A percentile compares a stretch with the other conserved stretches of the same genome.
phyloP scores from a whole-genome alignment of 2,329 filamentous ascomycete genomes.

The Penicillium sp. region DNA sequence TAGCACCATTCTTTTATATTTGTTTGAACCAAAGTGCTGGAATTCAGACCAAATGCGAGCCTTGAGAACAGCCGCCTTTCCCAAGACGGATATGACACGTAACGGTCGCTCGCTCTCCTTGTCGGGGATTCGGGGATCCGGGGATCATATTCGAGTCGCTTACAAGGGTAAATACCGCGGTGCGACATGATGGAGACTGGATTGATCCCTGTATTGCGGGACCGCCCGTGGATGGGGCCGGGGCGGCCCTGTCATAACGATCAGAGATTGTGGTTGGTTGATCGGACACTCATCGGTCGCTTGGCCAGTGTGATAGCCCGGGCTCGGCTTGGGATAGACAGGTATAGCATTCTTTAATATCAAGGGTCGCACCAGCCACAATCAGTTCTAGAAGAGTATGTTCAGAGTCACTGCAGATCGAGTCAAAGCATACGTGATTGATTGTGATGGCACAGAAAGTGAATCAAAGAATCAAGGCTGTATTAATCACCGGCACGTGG shows the following conservation, averaged over 20 bases:
- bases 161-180: too few relatives aligned
- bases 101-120: slow-evolving; percentile 22
- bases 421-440: too few relatives aligned
- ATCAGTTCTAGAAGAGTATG: too few relatives aligned
- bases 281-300: slow-evolving; percentile 5
- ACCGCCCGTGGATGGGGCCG: slow-evolving; percentile 9
- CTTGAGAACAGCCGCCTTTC: slow-evolving; percentile 15
- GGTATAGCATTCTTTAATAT: too few relatives aligned
- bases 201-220: slow-evolving; percentile 2
- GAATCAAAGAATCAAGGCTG: too few relatives aligned
- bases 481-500: too few relatives aligned
- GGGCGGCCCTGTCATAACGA: slow-evolving; percentile 10
- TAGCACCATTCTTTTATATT: background rate
- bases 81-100: slow-evolving; percentile 30
- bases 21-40: too few relatives aligned
- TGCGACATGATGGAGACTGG: too few relatives aligned
- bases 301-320: background rate
- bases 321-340: too few relatives aligned
- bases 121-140: slow-evolving; percentile 9
- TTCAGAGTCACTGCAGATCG: too few relatives aligned
- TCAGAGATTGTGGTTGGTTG: slow-evolving; percentile 8
- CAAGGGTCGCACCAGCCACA: too few relatives aligned
- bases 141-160: slow-evolving; percentile 1
- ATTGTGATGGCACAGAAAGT: too few relatives aligned
- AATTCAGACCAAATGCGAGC: background rate